Evolutionary conservation across 768 basidiomycete species (phyloP).

Genomic region (Thelephora ganbajun): DNA sequence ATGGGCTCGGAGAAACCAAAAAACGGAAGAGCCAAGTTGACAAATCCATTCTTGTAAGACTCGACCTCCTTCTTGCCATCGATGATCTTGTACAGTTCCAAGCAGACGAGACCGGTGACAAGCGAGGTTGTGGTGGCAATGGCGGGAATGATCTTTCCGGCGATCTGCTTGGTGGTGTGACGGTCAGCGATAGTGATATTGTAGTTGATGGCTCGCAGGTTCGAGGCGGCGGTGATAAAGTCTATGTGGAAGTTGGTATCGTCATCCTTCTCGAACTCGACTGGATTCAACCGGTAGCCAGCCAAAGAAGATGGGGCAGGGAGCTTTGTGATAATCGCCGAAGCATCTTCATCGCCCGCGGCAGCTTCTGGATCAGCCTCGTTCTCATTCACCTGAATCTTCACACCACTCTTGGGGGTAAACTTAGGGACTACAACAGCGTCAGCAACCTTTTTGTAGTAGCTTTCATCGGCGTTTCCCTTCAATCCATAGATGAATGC

Average conservation of each 20-base stretch:
- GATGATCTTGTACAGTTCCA: slow-evolving; percentile 97
- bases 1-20: slow-evolving; percentile 99
- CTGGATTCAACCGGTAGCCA: slow-evolving; percentile 90
- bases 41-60: slow-evolving; percentile 95
- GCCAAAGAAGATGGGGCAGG: slow-evolving; percentile 85
- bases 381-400: slow-evolving; percentile 85
- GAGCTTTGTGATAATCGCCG: slow-evolving; percentile 49
- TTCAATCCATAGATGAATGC: slow-evolving; percentile 97
- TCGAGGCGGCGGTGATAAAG: slow-evolving; percentile 96
- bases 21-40: slow-evolving; percentile 96
- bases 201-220: slow-evolving; percentile 93
- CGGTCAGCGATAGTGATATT: slow-evolving; percentile 74
- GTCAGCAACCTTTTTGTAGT: slow-evolving; percentile 79
- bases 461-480: slow-evolving; percentile 64
- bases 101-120: slow-evolving; percentile 88
- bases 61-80: slow-evolving; percentile 91
- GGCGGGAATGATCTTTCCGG: slow-evolving; percentile 98
- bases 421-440: slow-evolving; percentile 83
- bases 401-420: slow-evolving; percentile 82
- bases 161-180: slow-evolving; percentile 93
- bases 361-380: slow-evolving; percentile 63
- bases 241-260: slow-evolving; percentile 97
- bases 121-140: slow-evolving; percentile 98
- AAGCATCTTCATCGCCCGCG: slow-evolving; percentile 31
- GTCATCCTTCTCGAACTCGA: slow-evolving; percentile 99